phyloP scores from a whole-genome alignment of 345 rosid species.

The Acer negundo region DNA sequence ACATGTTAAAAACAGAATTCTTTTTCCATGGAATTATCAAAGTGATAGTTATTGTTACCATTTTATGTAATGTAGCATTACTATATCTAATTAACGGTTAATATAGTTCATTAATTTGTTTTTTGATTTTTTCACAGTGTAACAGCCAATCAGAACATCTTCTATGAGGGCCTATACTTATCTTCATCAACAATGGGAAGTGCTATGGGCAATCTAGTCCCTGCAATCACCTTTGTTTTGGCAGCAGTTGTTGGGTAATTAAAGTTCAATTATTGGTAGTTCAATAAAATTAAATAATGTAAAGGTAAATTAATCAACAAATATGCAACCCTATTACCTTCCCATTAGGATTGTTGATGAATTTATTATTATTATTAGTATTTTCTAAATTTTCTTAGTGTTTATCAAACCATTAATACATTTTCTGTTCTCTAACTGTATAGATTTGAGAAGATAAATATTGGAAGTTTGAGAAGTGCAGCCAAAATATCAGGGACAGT shows the following conservation, averaged over 20 bases:
- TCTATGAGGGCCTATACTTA: constrained; percentile 35
- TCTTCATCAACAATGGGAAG: constrained; percentile 43
- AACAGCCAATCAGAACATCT: constrained; percentile 39
- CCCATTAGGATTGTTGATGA: not conserved
- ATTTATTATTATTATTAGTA: too few species aligned
- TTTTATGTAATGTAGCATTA: too few species aligned
- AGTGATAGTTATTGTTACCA: too few species aligned
- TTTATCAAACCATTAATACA: not conserved
- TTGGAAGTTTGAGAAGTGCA: constrained; percentile 50
- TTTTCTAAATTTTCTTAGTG: too few species aligned
- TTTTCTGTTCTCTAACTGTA: constrained; percentile 2
- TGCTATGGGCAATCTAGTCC: constrained; percentile 43
- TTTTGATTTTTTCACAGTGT: constrained; percentile 26
- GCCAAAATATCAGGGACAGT: constrained; percentile 67
- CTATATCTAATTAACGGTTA: not conserved
- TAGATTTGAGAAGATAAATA: constrained; percentile 63
- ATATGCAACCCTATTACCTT: too few species aligned
- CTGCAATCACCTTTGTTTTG: constrained; percentile 43
- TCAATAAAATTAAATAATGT: too few species aligned
- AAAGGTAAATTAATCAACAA: too few species aligned
- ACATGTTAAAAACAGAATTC: too few species aligned
- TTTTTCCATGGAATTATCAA: too few species aligned
- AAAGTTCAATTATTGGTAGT: not conserved
- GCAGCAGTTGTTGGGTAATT: constrained; percentile 34
- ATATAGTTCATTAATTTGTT: not conserved